These are phyloP conservation scores for Leptographium radiaticola DNA, from an alignment of 2,329 filamentous ascomycete species.

Conservation along the genomic window DNA sequence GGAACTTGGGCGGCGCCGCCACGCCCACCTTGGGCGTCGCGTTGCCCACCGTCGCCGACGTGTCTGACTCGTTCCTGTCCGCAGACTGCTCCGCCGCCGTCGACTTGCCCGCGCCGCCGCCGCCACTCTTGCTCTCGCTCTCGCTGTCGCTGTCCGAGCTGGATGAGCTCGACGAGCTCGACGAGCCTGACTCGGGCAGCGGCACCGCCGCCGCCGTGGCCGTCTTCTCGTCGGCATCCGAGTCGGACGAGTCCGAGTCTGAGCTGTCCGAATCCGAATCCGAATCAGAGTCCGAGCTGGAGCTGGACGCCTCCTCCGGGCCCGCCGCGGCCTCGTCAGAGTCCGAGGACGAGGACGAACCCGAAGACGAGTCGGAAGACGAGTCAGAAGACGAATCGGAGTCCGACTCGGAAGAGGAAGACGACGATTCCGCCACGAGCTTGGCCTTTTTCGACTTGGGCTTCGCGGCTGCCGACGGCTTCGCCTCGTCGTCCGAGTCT, in stretches of 20 bases:
- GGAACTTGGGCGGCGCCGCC: conserved; percentile 21
- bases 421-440: conserved; percentile 7
- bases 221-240: conserved; percentile 16
- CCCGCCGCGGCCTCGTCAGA: conserved; percentile 11
- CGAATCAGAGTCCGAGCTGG: conserved; percentile 1
- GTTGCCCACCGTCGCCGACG: conserved; percentile 35
- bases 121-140: conserved; percentile 1
- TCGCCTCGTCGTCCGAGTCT: not conserved
- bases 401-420: conserved; percentile 16
- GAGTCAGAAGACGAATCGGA: conserved; percentile 7
- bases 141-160: conserved; percentile 15
- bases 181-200: conserved; percentile 18
- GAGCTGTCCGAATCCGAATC: not conserved
- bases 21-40: conserved; percentile 33
- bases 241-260: conserved; percentile 8
- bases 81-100: conserved; percentile 11
- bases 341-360: conserved; percentile 16
- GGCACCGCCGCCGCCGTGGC: conserved; percentile 16
- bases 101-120: not conserved
- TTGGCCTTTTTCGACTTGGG: conserved; percentile 14
- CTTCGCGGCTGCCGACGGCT: conserved; percentile 8
- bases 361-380: conserved; percentile 8
- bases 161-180: conserved; percentile 14
- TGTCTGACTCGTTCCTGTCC: conserved; percentile 22
- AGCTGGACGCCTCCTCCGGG: conserved; percentile 5